phyloP scores from a whole-genome alignment of 495 filamentous ascomycete genomes.

The Aspergillus sclerotioniger region DNA sequence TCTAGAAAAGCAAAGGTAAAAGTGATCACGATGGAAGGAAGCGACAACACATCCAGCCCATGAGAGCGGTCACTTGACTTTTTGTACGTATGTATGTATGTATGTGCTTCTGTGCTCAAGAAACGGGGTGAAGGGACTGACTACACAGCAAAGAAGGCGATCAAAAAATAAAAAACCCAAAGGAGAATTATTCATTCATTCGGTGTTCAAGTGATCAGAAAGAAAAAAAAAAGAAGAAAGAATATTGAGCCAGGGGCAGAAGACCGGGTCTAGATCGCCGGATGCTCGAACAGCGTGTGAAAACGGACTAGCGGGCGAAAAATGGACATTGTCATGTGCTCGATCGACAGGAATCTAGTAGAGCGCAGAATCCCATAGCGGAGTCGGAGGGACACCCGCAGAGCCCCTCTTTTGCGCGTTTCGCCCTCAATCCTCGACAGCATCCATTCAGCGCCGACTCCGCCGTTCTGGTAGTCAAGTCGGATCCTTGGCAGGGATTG shows the following conservation, averaged over 20 bases:
- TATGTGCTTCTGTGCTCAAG: not conserved
- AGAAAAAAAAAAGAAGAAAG: slow-evolving; percentile 11
- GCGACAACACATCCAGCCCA: not conserved
- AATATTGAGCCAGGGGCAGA: slow-evolving; percentile 18
- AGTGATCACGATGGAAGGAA: not conserved
- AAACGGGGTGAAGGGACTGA: not conserved
- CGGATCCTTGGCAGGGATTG: not conserved
- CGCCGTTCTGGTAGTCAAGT: not conserved
- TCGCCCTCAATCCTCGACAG: not conserved
- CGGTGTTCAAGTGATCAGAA: slow-evolving; percentile 10
- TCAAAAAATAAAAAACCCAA: not conserved
- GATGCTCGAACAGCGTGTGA: slow-evolving; percentile 5
- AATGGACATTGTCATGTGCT: slow-evolving; percentile 42
- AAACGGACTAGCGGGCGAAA: slow-evolving; percentile 27
- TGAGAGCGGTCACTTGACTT: not conserved
- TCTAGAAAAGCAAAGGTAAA: not conserved
- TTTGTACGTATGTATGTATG: too few relatives aligned
- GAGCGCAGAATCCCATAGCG: not conserved
- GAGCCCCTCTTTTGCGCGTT: slow-evolving; percentile 12
- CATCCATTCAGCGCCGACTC: not conserved
- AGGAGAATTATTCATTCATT: slow-evolving; percentile 4
- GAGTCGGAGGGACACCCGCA: slow-evolving; percentile 8
- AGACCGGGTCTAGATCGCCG: slow-evolving; percentile 33
- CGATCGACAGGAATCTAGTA: slow-evolving; percentile 30
- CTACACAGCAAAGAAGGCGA: not conserved